Conservation (phyloP, 306 rosid species). For the Biancaea sappan region DNA sequence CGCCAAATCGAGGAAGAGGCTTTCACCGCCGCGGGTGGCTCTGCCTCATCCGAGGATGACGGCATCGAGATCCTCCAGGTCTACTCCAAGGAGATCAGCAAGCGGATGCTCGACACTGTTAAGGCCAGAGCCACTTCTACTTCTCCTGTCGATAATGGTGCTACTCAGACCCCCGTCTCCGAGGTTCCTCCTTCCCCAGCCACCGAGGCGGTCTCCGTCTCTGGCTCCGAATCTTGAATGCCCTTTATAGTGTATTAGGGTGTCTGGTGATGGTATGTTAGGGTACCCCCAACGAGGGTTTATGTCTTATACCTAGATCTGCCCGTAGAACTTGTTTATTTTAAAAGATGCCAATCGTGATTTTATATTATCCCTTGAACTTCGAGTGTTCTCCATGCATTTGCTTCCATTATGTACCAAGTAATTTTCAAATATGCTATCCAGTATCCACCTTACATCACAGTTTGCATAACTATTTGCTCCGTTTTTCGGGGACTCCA, state of each 20-base stretch:
- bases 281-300: conserved; percentile 33
- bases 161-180: conserved; percentile 31
- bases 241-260: conserved; percentile 20
- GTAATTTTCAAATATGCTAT: background rate
- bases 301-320: conserved; percentile 36
- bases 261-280: conserved; percentile 31
- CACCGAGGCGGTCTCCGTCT: conserved; percentile 43
- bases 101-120: conserved; percentile 85
- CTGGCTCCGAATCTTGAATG: conserved; percentile 46
- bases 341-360: conserved; percentile 5
- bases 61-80: conserved; percentile 94
- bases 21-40: conserved; percentile 56
- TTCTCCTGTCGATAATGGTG: conserved; percentile 44
- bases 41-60: conserved; percentile 61
- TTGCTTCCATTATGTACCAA: background rate
- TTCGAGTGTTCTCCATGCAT: background rate
- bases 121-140: conserved; percentile 52
- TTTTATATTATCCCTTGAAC: background rate
- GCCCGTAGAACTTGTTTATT: conserved; percentile 25
- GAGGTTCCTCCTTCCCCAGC: conserved; percentile 27
- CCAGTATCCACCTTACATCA: background rate
- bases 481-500: background rate
- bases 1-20: conserved; percentile 79
- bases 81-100: conserved; percentile 96
- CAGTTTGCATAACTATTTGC: background rate